Base-by-base conservation (phyloP, 1,284 basidiomycete genomes). In the Rhodofomes roseus region DNA sequence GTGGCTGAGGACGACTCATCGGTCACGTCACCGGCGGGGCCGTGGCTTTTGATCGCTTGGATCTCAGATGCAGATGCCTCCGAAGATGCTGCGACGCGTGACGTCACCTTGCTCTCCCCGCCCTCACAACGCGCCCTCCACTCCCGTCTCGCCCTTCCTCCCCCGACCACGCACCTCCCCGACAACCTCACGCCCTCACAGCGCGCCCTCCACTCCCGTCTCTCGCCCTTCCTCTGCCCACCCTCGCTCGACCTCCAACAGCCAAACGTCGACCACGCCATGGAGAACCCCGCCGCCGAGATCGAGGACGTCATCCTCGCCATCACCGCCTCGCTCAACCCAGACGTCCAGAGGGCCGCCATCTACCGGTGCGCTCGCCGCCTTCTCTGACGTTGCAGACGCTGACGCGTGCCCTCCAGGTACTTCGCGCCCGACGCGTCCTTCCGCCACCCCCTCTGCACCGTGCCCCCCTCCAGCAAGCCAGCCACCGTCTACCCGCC, bases 251-350 rank as follows among this genome's bases (percentile, higher is more conserved):
- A n/a, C n/a, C n/a, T 43, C n/a, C 20, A 43, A 18, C 7, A 18
- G n/a, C 41, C n/a, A n/a, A n/a, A 18, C 18, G n/a, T 18, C 41
- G 41, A 43, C 41, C 41, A 7, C 14, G 27, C 22, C 20, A 87
- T 87, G 85, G 74, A 87, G 61, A 72, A 83, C 61, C 85, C 85
- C 6, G 70, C 67, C n/a, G 60, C 69, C 23, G 84, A 87, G 55
- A 81, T 86, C 12, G 65, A 66, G 22, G 62, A 65, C 1, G 79
- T 85, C 20, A 73, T 84, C 11, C 62, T 70, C 6, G 69, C 75
- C 11, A 66, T 87, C 12, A 78, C 79, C 8, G 72, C 77, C 1
- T 71, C 81, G 0, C 63, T 72, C 9, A 77, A 77, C 14, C 80
- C 84, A 0, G 81, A 84, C 34, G 66, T 77, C 4, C 85, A 87